Base-by-base conservation (phyloP, 352 stramenopile genomes). In the Phytophthora aleatoria region DNA sequence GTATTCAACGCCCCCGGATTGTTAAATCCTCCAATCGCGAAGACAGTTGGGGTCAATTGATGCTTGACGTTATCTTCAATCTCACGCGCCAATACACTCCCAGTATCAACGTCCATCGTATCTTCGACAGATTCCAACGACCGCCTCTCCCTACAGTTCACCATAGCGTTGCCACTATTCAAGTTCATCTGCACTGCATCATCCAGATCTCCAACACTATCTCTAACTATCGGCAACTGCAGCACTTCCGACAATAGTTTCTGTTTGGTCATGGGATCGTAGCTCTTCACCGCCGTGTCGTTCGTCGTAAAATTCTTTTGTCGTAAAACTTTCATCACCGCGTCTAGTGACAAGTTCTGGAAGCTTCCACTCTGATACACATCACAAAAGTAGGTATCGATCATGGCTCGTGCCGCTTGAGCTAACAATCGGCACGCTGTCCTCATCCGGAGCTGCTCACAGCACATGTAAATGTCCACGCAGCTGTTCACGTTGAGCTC, bases 391-490 rank as follows among this genome's bases (percentile, higher is more conserved):
- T 77, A 93, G 3, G 79, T 81, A 39, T 88, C 75, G 51, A 90
- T 81, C 74, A 89, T 90, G 0, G 80, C 77, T 13, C 75, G 44
- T 11, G 84, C 81, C 3, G 81, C 80, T n/a, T 81, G 73, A 12
- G 79, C 74, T 30, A 93, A 67, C 15, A 85, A 50, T 4, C 70
- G 64, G 41, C 84, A 93, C 5, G 74, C 66, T 12, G 67, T 38
- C 3, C 80, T 73, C 45, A 84, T 76, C 66, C 79, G 76, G 15
- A 93, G 71, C 41, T 64, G 73, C 27, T 86, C 78, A 43, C 79
- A 89, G 45, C 80, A 87, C 27, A 90, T 57, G 53, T 82, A 93
- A 52, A 93, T 89, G 54, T 93, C 80, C 20, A 90, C 76, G 50
- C 84, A 91, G 52, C 90, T 93, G 57, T 61, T 43, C 20, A 91